phyloP scores from a whole-genome alignment of 306 rosid species.

The Cucurbita ficifolia region DNA sequence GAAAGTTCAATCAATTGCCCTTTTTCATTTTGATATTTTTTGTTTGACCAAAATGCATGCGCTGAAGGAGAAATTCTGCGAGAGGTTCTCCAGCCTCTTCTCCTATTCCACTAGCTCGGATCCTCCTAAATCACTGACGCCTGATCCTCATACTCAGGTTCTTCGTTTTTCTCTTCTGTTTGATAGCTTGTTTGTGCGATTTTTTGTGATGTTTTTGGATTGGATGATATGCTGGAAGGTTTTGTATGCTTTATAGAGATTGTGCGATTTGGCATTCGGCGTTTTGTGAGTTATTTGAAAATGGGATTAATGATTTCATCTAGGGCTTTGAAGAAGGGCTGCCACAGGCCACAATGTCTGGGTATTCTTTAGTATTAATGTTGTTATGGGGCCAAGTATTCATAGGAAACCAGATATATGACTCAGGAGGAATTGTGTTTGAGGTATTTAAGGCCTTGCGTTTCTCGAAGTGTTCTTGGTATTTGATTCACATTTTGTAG shows the following conservation, averaged over 20 bases:
- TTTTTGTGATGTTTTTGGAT: constrained; percentile 8
- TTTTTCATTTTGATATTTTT: neutral
- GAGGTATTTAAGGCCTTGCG: neutral
- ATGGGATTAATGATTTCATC: neutral
- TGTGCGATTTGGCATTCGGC: neutral
- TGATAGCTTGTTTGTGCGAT: neutral
- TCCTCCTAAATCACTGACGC: constrained; percentile 5
- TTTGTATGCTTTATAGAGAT: neutral
- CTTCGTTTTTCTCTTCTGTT: neutral
- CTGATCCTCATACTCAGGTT: constrained; percentile 26
- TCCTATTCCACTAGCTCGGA: constrained; percentile 26
- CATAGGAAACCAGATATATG: neutral
- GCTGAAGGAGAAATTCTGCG: constrained; percentile 50
- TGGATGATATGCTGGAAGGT: neutral
- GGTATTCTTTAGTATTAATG: neutral
- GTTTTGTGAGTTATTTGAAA: neutral
- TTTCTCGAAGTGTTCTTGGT: neutral
- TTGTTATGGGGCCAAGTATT: neutral
- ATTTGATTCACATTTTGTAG: neutral
- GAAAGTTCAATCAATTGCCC: neutral
- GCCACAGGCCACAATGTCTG: neutral
- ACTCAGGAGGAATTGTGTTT: neutral
- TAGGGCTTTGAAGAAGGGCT: neutral
- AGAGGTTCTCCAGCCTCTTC: constrained; percentile 49
- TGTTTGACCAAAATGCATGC: constrained; percentile 14